Base-by-base conservation (phyloP, 2,329 filamentous ascomycete species). In the Ambrosiella beaveri region DNA sequence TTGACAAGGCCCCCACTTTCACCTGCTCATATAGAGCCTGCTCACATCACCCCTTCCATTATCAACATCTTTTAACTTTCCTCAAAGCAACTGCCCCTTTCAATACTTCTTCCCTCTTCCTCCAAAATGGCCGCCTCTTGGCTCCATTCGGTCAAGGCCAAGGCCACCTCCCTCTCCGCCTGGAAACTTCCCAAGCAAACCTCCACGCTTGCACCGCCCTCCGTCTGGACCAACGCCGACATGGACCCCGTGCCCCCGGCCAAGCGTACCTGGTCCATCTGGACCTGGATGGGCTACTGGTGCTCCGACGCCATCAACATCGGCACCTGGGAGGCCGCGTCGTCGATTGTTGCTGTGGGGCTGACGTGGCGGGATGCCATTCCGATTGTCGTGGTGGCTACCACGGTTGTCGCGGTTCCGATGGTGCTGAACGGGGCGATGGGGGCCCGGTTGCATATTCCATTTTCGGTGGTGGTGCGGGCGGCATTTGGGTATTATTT, bases 201-300 rank as follows among this genome's bases (percentile, higher is more conserved):
- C 3, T 60, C 58, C 40, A 60, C 58, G 5, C 50, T 60, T 36
- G 58, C 58, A 8, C 58, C 58, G 35, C 44, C 49, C n/a, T 27
- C 57, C 41, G 58, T 60, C 17, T 61, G 71, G 71, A 71, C 70
- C 8, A 73, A 73, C 57, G 68, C 68, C 64, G 65, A 65, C 39
- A 63, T 65, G 41, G 66, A 68, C 61, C 65, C 67, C 2, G 65
- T 69, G 0, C 64, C 73, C 27, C 65, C 66, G 1, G 69, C 72
- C 60, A 66, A 69, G 57, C 65, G 69, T 55, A 74, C 71, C 17
- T 75, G 73, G 74, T 70, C 70, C 3, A 67, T 66, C 11, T 64
- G 71, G 54, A 70, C 73, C 37, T 74, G 73, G 62, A 71, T 73
- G 67, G 69, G 70, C 12, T 75, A 76, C 63, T 76, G 74, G 74